These are phyloP conservation scores for Thielaviopsis punctulata DNA, from an alignment of 2,329 filamentous ascomycete species.

Conservation along the genomic window DNA sequence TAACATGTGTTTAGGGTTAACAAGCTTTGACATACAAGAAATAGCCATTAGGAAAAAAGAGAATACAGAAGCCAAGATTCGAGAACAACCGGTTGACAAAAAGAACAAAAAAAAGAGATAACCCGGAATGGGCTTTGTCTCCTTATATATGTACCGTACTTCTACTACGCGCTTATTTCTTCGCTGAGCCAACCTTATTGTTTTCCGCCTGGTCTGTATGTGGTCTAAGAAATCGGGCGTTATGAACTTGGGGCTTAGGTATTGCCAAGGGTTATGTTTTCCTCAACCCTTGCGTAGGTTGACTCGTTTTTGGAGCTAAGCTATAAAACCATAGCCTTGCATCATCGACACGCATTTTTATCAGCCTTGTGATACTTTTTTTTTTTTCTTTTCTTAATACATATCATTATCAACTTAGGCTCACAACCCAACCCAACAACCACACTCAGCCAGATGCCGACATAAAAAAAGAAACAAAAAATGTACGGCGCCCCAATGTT, in stretches of 20 bases:
- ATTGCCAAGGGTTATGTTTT: too few species aligned
- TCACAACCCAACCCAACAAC: too few species aligned
- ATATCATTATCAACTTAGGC: too few species aligned
- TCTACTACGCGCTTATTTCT: not conserved
- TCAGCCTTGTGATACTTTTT: not conserved
- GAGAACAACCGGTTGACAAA: not conserved
- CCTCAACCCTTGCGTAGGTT: not conserved
- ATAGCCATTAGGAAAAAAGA: not conserved
- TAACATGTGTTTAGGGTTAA: not conserved
- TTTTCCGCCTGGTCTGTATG: not conserved
- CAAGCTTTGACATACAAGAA: not conserved
- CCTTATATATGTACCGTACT: not conserved
- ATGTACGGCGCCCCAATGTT: constrained; percentile 16
- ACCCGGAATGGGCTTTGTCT: not conserved
- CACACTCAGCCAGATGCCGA: too few species aligned
- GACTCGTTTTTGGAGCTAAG: not conserved
- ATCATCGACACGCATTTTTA: not conserved
- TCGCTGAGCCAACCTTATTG: not conserved
- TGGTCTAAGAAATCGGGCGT: not conserved
- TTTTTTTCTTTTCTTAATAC: not conserved
- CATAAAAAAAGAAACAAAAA: too few species aligned
- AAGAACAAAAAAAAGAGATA: not conserved
- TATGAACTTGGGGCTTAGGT: too few species aligned
- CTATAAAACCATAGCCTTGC: not conserved
- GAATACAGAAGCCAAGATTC: too few species aligned